phyloP scores from a whole-genome alignment of 805 yeast species.

The Yarrowia sp. region DNA sequence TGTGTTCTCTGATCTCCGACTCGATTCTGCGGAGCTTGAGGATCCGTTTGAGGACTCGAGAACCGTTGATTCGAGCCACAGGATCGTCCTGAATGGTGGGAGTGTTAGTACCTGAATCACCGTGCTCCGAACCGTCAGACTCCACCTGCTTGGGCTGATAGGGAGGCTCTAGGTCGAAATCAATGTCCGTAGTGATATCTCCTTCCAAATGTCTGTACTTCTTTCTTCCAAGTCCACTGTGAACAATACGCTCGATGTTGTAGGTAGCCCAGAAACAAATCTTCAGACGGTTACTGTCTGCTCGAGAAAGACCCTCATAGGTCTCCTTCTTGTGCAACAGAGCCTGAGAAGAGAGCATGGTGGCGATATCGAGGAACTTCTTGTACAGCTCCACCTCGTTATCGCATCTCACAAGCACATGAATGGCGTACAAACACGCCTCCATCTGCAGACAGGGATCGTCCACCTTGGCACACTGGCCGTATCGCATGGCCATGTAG shows the following conservation, averaged over 20 bases:
- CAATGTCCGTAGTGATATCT: slow-evolving; percentile 49
- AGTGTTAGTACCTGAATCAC: slow-evolving; percentile 3
- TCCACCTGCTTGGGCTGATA: slow-evolving; percentile 35
- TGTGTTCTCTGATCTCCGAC: slow-evolving; percentile 62
- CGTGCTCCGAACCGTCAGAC: slow-evolving; percentile 29
- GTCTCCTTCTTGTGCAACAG: slow-evolving; percentile 34
- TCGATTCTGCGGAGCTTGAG: slow-evolving; percentile 65
- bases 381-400: slow-evolving; percentile 51
- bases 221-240: slow-evolving; percentile 24
- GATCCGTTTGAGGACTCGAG: slow-evolving; percentile 51
- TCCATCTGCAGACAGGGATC: slow-evolving; percentile 59
- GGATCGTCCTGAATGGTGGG: slow-evolving; percentile 7
- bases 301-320: slow-evolving; percentile 2
- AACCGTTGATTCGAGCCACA: slow-evolving; percentile 14
- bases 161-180: slow-evolving; percentile 32
- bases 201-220: slow-evolving; percentile 27
- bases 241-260: slow-evolving; percentile 26
- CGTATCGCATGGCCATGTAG: slow-evolving; percentile 65
- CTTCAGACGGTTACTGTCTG: slow-evolving; percentile 17
- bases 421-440: slow-evolving; percentile 59
- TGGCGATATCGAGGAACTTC: slow-evolving; percentile 32
- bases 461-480: slow-evolving; percentile 56
- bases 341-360: slow-evolving; percentile 14
- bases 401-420: slow-evolving; percentile 66
- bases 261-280: slow-evolving; percentile 35